A percentile compares a stretch with the other conserved stretches of the same genome.
These are phyloP conservation scores for Talaromyces atroroseus DNA, from an alignment of 2,329 filamentous ascomycete species.

Conservation along the genomic window DNA sequence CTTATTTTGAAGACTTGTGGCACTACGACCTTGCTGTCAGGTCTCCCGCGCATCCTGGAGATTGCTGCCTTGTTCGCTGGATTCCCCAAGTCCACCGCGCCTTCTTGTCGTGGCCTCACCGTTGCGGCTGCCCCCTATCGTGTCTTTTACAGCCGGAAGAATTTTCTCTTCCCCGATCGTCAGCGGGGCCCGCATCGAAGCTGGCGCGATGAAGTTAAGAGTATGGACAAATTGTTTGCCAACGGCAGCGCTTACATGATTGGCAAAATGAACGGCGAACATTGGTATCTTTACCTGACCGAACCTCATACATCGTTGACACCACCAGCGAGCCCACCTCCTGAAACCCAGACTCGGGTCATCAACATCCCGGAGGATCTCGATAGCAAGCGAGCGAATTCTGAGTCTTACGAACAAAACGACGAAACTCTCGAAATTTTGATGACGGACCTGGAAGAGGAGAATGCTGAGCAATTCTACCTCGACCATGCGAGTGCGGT, in stretches of 20 bases:
- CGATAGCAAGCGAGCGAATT: constrained; percentile 14
- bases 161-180: constrained; percentile 91
- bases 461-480: constrained; percentile 63
- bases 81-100: constrained; percentile 74
- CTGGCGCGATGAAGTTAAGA: constrained; percentile 95
- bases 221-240: constrained; percentile 83
- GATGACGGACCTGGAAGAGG: constrained; percentile 63
- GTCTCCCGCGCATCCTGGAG: constrained; percentile 83
- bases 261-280: constrained; percentile 98
- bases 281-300: constrained; percentile 98
- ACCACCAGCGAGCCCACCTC: constrained; percentile 68
- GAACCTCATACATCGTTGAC: constrained; percentile 75
- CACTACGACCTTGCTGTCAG: constrained; percentile 86
- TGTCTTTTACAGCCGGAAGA: constrained; percentile 98
- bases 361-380: constrained; percentile 47
- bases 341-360: constrained; percentile 54
- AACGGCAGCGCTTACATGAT: constrained; percentile 98
- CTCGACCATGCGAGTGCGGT: constrained; percentile 81
- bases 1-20: constrained; percentile 97
- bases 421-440: constrained; percentile 57
- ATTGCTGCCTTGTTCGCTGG: constrained; percentile 83
- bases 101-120: constrained; percentile 59
- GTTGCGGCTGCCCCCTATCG: constrained; percentile 84
- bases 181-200: constrained; percentile 92
- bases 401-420: constrained; percentile 29